These are phyloP conservation scores for Cajanus cajan DNA, from an alignment of 306 rosid species.

Conservation along the genomic window DNA sequence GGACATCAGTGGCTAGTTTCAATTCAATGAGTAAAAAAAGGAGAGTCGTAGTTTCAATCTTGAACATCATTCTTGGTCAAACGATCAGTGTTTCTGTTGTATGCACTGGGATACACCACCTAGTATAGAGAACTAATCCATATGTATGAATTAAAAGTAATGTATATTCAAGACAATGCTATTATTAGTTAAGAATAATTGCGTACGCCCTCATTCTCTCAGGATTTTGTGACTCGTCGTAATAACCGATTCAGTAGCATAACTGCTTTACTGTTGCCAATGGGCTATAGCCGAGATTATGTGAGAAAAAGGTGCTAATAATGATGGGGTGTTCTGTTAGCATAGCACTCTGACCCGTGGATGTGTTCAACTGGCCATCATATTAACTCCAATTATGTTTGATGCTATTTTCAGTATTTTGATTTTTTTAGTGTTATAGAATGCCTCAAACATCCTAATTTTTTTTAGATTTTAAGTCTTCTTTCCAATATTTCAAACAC, in stretches of 20 bases:
- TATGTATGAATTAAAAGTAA: constrained; percentile 33
- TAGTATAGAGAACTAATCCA: constrained; percentile 24
- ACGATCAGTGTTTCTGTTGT: constrained; percentile 14
- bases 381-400: not conserved
- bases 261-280: not conserved
- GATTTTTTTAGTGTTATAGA: not conserved
- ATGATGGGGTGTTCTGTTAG: not conserved
- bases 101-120: constrained; percentile 20
- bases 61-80: constrained; percentile 13
- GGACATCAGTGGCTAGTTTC: constrained; percentile 13
- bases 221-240: not conserved
- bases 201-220: not conserved
- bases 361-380: not conserved
- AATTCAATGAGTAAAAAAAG: not conserved
- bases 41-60: not conserved
- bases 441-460: not conserved
- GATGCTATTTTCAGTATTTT: not conserved
- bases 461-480: too few relatives aligned
- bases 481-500: not conserved
- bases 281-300: not conserved
- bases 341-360: not conserved
- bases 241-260: not conserved
- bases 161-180: constrained; percentile 15
- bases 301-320: not conserved
- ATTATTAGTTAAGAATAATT: constrained; percentile 7